Percentiles rank a stretch among this genome's conserved stretches.
These are phyloP conservation scores for Apiotrichum porosum DNA, from an alignment of 1,284 basidiomycete genomes.

Conservation along the genomic window DNA sequence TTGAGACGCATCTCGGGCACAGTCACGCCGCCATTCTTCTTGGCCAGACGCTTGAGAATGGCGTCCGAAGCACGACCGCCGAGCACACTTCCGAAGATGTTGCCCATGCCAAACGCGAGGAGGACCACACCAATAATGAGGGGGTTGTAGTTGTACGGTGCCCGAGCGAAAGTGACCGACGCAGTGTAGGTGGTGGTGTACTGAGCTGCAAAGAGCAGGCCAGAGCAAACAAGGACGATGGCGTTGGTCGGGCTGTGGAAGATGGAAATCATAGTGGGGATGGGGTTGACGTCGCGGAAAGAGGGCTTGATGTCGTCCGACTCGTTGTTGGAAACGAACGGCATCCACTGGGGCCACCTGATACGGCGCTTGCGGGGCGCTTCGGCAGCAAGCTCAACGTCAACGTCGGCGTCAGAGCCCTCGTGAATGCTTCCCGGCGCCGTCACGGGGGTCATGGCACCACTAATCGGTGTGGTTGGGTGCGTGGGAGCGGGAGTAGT, in stretches of 20 bases:
- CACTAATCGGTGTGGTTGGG: background rate
- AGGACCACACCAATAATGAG: conserved; percentile 70
- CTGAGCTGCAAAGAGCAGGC: conserved; percentile 62
- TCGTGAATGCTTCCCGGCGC: background rate
- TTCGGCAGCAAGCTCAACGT: background rate
- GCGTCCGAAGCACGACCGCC: conserved; percentile 75
- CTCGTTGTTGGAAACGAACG: conserved; percentile 6
- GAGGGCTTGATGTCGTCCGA: conserved; percentile 54
- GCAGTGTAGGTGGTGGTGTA: conserved; percentile 67
- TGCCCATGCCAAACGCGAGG: conserved; percentile 66
- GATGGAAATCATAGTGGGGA: conserved; percentile 59
- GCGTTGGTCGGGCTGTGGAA: conserved; percentile 63
- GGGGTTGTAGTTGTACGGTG: conserved; percentile 63
- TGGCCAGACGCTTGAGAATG: conserved; percentile 57
- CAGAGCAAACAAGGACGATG: conserved; percentile 63
- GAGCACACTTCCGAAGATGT: conserved; percentile 62
- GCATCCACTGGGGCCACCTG: background rate
- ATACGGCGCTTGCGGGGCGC: too few species aligned
- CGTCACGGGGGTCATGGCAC: conserved; percentile 3
- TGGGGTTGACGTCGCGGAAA: conserved; percentile 66
- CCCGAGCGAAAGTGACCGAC: conserved; percentile 56
- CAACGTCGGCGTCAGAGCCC: background rate
- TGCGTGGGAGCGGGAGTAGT: conserved; percentile 28
- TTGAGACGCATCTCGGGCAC: conserved; percentile 72
- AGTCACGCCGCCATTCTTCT: conserved; percentile 58